Evolutionary conservation across 192 early-diverging fungal genomes (phyloP), one percentile per base, ranked within the genome.

Genomic region (Entomortierella lignicola): DNA sequence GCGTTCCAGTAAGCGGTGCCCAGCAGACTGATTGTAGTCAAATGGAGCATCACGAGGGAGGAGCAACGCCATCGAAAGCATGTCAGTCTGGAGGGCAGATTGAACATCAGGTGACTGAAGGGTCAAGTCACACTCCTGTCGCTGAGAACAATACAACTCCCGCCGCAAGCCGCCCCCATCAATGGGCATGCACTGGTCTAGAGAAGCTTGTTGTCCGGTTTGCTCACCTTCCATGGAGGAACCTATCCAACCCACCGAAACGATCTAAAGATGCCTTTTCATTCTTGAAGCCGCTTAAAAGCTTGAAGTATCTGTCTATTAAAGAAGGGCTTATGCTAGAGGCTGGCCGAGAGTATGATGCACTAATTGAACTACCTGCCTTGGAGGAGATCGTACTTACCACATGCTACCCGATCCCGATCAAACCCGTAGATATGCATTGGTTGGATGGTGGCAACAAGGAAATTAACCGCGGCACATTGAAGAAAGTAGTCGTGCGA

Each of bases 321-420:
- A 79, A 79, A 30, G 75, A 79, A 27, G 75, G 75, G 8, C 31
- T 79, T 55, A 63, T 79, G 62, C 37, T 79, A 6, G 67, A 70
- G 11, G 42, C 48, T 23, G 75, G 75, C 12, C 75, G 75, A 4
- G 75, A 79, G 57, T 79, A 79, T 43, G 75, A 79, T 10, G 51
- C 51, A 4, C 30, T 79, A 30, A 26, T 8, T 4, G 50, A 53
- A 12, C 30, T 79, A 48, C 12, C 2, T 0, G 27, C 13, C 6
- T 26, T 79, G 8, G 75, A 79, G 26, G 66, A 79, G 50, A 44
- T 79, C 1, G 67, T 79, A 6, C 70, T 79, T 39, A 66, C 75
- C 11, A 79, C 75, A 4, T 69, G 75, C 27, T 79, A 79, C 32
- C 75, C 75, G 17, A 70, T 79, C 62, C 75, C 75, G 34, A 58